These are phyloP conservation scores for Anthostomella pinea DNA, from an alignment of 2,329 filamentous ascomycete genomes.

Conservation along the genomic window DNA sequence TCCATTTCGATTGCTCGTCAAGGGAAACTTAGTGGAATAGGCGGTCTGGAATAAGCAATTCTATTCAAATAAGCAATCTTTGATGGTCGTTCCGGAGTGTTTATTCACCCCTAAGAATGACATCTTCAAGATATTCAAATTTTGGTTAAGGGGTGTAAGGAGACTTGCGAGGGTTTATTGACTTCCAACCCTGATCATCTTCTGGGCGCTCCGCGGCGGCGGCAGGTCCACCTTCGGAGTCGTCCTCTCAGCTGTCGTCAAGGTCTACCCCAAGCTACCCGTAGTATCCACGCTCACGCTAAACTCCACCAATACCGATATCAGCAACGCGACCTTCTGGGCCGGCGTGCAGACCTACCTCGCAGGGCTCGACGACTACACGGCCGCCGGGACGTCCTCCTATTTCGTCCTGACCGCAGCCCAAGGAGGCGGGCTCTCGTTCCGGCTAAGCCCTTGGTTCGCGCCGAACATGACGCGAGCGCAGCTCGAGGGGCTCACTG, in stretches of 20 bases:
- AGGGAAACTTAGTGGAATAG: too few species aligned
- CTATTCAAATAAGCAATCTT: too few species aligned
- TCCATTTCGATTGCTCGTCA: too few species aligned
- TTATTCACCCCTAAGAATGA: too few species aligned
- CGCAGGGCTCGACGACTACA: slow-evolving; percentile 30
- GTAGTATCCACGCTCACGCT: slow-evolving; percentile 30
- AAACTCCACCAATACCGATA: slow-evolving; percentile 20
- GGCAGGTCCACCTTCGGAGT: slow-evolving; percentile 45
- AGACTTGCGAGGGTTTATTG: too few species aligned
- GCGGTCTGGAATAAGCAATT: too few species aligned
- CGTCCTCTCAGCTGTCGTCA: slow-evolving; percentile 40
- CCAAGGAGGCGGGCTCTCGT: slow-evolving; percentile 21
- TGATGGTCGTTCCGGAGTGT: too few species aligned
- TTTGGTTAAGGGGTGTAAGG: too few species aligned
- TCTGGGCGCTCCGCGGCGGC: slow-evolving; percentile 50
- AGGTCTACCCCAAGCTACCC: slow-evolving; percentile 31
- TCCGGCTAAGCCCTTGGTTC: slow-evolving; percentile 33
- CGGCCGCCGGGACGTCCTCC: slow-evolving; percentile 34
- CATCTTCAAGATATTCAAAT: too few species aligned
- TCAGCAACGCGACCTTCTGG: slow-evolving; percentile 33
- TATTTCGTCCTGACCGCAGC: slow-evolving; percentile 28
- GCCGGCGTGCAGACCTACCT: slow-evolving; percentile 29
- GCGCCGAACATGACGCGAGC: slow-evolving; percentile 26
- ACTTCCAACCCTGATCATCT: slow-evolving; percentile 46
- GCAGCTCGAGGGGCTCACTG: slow-evolving; percentile 26